Evolutionary conservation across 2,329 filamentous ascomycete species (phyloP).

Genomic region (Fusarium sp.): DNA sequence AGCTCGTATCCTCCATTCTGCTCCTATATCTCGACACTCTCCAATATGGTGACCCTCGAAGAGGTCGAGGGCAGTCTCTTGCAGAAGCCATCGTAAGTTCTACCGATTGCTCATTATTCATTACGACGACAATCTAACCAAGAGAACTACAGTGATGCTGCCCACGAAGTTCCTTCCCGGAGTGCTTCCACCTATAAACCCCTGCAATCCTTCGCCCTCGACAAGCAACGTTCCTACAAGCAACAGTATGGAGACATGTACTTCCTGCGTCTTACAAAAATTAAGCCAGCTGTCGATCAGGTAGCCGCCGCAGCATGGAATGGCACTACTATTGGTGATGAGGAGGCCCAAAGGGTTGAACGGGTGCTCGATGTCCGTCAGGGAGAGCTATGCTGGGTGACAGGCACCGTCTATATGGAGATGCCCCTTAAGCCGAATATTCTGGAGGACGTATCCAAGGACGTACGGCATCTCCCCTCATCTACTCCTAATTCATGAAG

Average conservation of each 20-base stretch:
- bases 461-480: slow-evolving; percentile 64
- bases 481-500: neutral
- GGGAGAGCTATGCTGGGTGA: slow-evolving; percentile 94
- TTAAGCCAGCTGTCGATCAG: slow-evolving; percentile 84
- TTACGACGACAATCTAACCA: slow-evolving; percentile 4
- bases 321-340: slow-evolving; percentile 79
- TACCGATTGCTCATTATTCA: neutral
- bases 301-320: slow-evolving; percentile 81
- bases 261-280: slow-evolving; percentile 86
- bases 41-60: slow-evolving; percentile 52
- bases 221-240: slow-evolving; percentile 79
- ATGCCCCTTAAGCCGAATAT: slow-evolving; percentile 97
- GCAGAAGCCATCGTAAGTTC: slow-evolving; percentile 49
- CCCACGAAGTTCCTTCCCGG: slow-evolving; percentile 61
- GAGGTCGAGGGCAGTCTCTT: slow-evolving; percentile 50
- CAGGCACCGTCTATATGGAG: slow-evolving; percentile 96
- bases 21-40: neutral
- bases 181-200: slow-evolving; percentile 74
- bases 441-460: slow-evolving; percentile 92
- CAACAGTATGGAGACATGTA: slow-evolving; percentile 99
- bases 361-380: slow-evolving; percentile 95
- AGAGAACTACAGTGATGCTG: slow-evolving; percentile 45
- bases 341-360: slow-evolving; percentile 80
- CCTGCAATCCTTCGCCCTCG: slow-evolving; percentile 77
- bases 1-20: neutral